Evolutionary conservation across 225 moss, liverwort and hornwort species (phyloP).

Genomic region (Climacium dendroides): DNA sequence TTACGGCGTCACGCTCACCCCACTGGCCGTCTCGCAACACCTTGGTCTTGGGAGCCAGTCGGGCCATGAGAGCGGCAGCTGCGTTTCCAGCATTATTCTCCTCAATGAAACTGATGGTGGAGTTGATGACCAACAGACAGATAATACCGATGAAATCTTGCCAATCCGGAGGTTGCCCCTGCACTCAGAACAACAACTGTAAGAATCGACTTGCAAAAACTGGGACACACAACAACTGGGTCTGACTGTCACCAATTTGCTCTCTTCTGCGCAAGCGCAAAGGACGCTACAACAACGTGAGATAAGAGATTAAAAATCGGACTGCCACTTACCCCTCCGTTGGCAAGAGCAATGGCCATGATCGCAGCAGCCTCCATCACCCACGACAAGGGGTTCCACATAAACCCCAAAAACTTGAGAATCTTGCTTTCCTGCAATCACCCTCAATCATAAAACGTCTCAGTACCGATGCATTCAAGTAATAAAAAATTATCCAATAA

Average conservation of each 20-base stretch:
- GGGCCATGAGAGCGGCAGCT: constrained; percentile 44
- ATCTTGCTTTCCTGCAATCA: constrained; percentile 35
- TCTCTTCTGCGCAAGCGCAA: not conserved
- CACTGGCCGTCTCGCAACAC: constrained; percentile 27
- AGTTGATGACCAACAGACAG: constrained; percentile 17
- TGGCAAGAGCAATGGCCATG: constrained; percentile 35
- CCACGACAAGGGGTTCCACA: constrained; percentile 58
- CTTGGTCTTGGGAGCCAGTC: constrained; percentile 40
- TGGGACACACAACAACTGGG: not conserved
- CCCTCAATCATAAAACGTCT: not conserved
- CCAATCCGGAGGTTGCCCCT: constrained; percentile 36
- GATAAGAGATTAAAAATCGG: not conserved
- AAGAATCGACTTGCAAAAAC: not conserved
- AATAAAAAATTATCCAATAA: not conserved
- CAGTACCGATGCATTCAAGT: not conserved
- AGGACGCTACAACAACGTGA: not conserved
- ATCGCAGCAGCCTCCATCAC: constrained; percentile 47
- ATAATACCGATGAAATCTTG: constrained; percentile 42
- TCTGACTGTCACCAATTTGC: not conserved
- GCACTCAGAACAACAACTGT: not conserved
- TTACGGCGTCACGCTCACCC: constrained; percentile 19
- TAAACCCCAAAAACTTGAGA: constrained; percentile 42
- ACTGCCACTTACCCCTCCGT: constrained; percentile 7
- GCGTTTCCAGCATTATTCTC: constrained; percentile 45
- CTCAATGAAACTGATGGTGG: constrained; percentile 37